These are phyloP conservation scores for Ceratobasidium papillatum DNA, from an alignment of 1,284 basidiomycete species.

Conservation along the genomic window DNA sequence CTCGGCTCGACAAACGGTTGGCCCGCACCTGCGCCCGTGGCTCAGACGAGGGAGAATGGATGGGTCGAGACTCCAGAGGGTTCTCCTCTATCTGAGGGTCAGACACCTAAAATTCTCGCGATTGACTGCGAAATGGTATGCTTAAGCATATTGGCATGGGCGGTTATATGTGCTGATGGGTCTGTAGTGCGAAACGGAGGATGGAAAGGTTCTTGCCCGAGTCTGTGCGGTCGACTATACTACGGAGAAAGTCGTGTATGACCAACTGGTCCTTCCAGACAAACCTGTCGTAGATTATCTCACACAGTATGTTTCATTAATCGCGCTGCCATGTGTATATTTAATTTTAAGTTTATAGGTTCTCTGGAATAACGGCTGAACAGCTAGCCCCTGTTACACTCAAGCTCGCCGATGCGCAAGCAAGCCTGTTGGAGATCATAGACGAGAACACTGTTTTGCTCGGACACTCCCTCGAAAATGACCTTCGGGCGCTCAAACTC, in stretches of 20 bases:
- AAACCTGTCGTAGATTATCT: conserved; percentile 87
- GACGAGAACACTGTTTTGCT: conserved; percentile 81
- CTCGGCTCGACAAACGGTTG: conserved; percentile 16
- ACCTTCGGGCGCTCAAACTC: conserved; percentile 84
- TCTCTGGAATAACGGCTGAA: conserved; percentile 88
- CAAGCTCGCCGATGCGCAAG: conserved; percentile 78
- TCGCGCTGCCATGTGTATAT: conserved; percentile 2
- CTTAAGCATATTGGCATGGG: conserved; percentile 19
- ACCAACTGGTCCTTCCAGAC: conserved; percentile 84
- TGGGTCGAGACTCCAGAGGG: conserved; percentile 75
- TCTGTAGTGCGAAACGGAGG: conserved; percentile 79
- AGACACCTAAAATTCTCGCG: conserved; percentile 51
- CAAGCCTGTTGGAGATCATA: conserved; percentile 64
- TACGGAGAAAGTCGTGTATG: conserved; percentile 77
- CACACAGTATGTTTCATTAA: conserved; percentile 65
- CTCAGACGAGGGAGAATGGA: conserved; percentile 57
- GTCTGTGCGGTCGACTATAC: conserved; percentile 83
- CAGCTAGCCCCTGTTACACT: conserved; percentile 73
- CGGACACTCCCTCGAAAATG: conserved; percentile 94
- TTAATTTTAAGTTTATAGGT: conserved; percentile 58
- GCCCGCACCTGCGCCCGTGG: conserved; percentile 37
- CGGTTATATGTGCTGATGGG: conserved; percentile 5
- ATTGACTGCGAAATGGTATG: conserved; percentile 95
- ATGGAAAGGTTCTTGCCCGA: conserved; percentile 86
- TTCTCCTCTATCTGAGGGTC: conserved; percentile 40